These are phyloP conservation scores for Flaveria sonorensis DNA, from an alignment of 129 eudicot genomes.

Conservation along the genomic window DNA sequence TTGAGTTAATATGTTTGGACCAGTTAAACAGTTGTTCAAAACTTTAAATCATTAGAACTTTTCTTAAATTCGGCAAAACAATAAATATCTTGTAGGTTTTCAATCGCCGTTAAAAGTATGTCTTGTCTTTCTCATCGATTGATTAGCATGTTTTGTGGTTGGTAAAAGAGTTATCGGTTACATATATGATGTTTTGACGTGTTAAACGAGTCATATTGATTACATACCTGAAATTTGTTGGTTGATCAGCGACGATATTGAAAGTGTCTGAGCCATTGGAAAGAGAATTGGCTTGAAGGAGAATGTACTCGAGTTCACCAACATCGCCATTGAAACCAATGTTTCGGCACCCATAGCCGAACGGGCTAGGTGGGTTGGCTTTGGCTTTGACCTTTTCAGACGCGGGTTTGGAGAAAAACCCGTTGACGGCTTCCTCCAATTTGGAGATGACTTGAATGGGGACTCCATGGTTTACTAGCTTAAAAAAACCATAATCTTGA, in stretches of 20 bases:
- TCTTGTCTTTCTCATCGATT: slow-evolving; percentile 17
- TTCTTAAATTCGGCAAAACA: not conserved
- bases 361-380: slow-evolving; percentile 71
- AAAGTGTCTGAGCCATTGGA: slow-evolving; percentile 32
- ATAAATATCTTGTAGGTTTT: not conserved
- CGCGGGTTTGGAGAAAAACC: slow-evolving; percentile 56
- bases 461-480: slow-evolving; percentile 74
- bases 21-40: slow-evolving; percentile 4
- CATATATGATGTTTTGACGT: not conserved
- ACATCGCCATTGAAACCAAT: slow-evolving; percentile 83
- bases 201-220: not conserved
- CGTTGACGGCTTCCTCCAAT: slow-evolving; percentile 53
- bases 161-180: not conserved
- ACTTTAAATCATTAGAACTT: slow-evolving; percentile 6
- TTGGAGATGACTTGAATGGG: slow-evolving; percentile 43
- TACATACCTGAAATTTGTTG: slow-evolving; percentile 67
- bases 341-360: slow-evolving; percentile 80
- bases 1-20: slow-evolving; percentile 24
- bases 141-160: not conserved
- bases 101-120: not conserved
- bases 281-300: slow-evolving; percentile 64
- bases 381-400: slow-evolving; percentile 44
- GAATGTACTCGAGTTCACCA: slow-evolving; percentile 91
- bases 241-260: slow-evolving; percentile 39
- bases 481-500: slow-evolving; percentile 79